Evolutionary conservation across 352 stramenopile genomes (phyloP).

Genomic region (Globisporangium paddicum): DNA sequence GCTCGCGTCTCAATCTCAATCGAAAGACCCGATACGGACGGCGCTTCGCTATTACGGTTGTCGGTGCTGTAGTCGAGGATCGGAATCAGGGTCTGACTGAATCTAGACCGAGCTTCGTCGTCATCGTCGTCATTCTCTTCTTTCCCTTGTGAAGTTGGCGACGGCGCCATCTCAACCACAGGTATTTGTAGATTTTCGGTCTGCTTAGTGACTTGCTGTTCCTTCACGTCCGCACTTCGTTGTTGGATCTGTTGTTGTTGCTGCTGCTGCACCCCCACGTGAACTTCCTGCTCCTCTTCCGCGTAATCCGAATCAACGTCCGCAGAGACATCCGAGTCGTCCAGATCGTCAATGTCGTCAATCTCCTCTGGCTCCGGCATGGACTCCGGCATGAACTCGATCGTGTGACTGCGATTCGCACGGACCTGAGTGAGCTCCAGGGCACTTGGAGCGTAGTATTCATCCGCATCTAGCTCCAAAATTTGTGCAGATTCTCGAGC

Average conservation of each 20-base stretch:
- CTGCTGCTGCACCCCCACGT: neutral
- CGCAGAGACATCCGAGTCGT: neutral
- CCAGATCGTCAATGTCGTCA: neutral
- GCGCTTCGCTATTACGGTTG: conserved; percentile 6
- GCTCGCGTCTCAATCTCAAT: conserved; percentile 6
- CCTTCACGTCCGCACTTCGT: neutral
- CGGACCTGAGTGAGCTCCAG: conserved; percentile 14
- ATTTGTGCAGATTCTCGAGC: neutral
- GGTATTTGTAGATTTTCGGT: conserved; percentile 10
- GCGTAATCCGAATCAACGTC: too few species aligned
- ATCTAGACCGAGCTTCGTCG: neutral
- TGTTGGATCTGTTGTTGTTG: neutral
- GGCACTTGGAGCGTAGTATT: conserved; percentile 10
- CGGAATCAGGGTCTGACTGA: conserved; percentile 15
- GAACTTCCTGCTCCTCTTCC: neutral
- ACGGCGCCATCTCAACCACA: conserved; percentile 6
- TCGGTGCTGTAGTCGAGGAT: conserved; percentile 8
- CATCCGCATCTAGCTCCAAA: conserved; percentile 2
- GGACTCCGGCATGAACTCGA: conserved; percentile 18
- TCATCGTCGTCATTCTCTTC: neutral
- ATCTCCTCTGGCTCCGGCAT: neutral
- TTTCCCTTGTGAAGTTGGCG: neutral
- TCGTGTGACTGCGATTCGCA: conserved; percentile 15
- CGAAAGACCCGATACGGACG: neutral
- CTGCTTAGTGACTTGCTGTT: conserved; percentile 6